Evolutionary conservation across 176 grass and related monocot species (phyloP), one percentile per base, ranked within the genome.

Genomic region (Carex myosuroides): DNA sequence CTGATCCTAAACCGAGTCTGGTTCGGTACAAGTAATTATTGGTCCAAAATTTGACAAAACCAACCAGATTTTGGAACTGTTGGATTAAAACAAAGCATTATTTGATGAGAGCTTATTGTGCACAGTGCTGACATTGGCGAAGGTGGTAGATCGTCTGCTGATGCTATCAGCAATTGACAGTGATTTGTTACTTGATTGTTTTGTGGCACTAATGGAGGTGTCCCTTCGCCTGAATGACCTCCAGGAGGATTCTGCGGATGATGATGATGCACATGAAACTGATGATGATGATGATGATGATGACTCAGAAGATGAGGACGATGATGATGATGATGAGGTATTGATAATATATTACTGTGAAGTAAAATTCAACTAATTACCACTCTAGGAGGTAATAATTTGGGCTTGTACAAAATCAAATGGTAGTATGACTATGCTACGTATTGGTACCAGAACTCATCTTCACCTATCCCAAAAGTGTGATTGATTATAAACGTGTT

Each of bases 221-320:
- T 92, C 88, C 83, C 81, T 92, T 80, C 83, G 83, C 83, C 87
- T 97, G 55, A 92, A 92, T 69, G 87, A 97, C 64, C 79, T 91
- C 80, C 84, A 89, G 58, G 87, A 90, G 68, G 87, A 89, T 50
- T 86, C 72, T 78, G 89, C 77, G 10, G 82, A 88, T 56, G 87
- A 85, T 53, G 88, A 86, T 84, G 88, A 79, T 11, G 68, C 17
- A 13, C 81, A 65, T 78, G 90, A 91, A 67, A 89, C 84, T 54
- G 62, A 94, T 60, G 94, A 89, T 8, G 62, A 22, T 2, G 89
- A 94, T 60, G 94, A 89, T 10, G 62, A 22, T 1, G 85, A 90
- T 33, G 86, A 90, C 67, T 85, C 83, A 12, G 66, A 79, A 18
- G 84, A 85, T 13, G 86, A 91, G 75, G 81, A 87, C 9, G 61